A percentile compares a stretch with the other conserved stretches of the same genome.
These are phyloP conservation scores for Neoarthrinium moseri DNA, from an alignment of 2,329 filamentous ascomycete genomes.

Conservation along the genomic window DNA sequence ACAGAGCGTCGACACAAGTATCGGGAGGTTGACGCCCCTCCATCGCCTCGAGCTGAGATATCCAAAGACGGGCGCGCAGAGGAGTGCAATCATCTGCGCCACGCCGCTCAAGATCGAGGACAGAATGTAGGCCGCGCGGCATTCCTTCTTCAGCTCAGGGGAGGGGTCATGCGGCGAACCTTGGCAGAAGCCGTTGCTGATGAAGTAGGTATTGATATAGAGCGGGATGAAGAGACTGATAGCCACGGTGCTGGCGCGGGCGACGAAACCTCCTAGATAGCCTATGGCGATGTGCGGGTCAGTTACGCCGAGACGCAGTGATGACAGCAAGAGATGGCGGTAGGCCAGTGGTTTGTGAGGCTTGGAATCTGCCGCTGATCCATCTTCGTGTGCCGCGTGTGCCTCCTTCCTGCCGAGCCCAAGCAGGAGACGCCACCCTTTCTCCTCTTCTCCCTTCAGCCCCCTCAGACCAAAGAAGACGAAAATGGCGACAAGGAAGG, in stretches of 20 bases:
- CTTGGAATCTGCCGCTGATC: slow-evolving; percentile 2
- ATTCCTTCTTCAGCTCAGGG: slow-evolving; percentile 79
- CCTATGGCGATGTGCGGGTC: slow-evolving; percentile 80
- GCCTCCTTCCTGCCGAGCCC: slow-evolving; percentile 29
- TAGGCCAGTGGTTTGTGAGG: slow-evolving; percentile 47
- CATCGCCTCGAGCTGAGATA: slow-evolving; percentile 70
- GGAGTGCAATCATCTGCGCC: slow-evolving; percentile 80
- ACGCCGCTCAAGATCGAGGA: slow-evolving; percentile 85
- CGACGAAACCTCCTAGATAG: slow-evolving; percentile 93
- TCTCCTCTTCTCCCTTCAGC: slow-evolving; percentile 71
- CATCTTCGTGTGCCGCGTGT: background rate
- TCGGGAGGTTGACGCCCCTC: slow-evolving; percentile 66
- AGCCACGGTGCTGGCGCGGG: slow-evolving; percentile 88
- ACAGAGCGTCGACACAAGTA: slow-evolving; percentile 68
- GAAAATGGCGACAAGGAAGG: slow-evolving; percentile 69
- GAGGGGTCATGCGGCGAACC: slow-evolving; percentile 62
- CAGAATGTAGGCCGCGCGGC: slow-evolving; percentile 82
- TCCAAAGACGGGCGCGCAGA: slow-evolving; percentile 85
- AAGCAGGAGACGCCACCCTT: slow-evolving; percentile 64
- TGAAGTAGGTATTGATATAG: slow-evolving; percentile 89
- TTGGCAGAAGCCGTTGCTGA: slow-evolving; percentile 75
- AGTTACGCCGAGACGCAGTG: slow-evolving; percentile 67
- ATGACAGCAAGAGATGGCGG: slow-evolving; percentile 58
- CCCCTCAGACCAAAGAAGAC: slow-evolving; percentile 76
- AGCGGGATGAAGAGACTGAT: slow-evolving; percentile 95